Percentiles rank a stretch among this genome's conserved stretches.
Conservation (phyloP, 352 stramenopile genomes). For the Pythium utonaiense region DNA sequence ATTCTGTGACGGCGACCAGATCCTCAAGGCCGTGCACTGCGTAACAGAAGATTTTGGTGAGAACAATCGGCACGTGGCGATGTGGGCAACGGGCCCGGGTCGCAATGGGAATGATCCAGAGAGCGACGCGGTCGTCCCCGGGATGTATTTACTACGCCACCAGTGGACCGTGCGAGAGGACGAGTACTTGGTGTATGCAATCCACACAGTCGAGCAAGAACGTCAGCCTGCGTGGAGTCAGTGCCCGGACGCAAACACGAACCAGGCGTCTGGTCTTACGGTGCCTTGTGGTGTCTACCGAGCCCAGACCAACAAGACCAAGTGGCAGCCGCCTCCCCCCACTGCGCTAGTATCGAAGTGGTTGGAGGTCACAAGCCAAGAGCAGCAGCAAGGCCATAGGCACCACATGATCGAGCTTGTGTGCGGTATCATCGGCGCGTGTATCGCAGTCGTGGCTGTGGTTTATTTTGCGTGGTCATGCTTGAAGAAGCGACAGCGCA, state of each 20-base stretch:
- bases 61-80: conserved; percentile 7
- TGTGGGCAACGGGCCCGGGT: conserved; percentile 29
- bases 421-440: neutral
- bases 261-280: conserved; percentile 11
- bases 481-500: neutral
- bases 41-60: conserved; percentile 14
- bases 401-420: neutral
- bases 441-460: neutral
- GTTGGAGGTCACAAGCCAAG: conserved; percentile 12
- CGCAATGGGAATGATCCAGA: neutral
- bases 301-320: neutral
- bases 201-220: conserved; percentile 21
- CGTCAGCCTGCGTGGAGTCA: conserved; percentile 13
- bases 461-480: neutral
- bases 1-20: conserved; percentile 25
- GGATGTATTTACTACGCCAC: conserved; percentile 19
- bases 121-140: conserved; percentile 18
- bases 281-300: conserved; percentile 26
- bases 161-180: conserved; percentile 16
- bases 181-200: conserved; percentile 24
- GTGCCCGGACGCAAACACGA: neutral
- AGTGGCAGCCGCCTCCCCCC: conserved; percentile 15
- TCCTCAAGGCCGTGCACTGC: conserved; percentile 20
- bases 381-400: neutral
- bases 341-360: conserved; percentile 16